Conservation (phyloP, 1,139 yeast genomes). For the Petasospora fabianii region DNA sequence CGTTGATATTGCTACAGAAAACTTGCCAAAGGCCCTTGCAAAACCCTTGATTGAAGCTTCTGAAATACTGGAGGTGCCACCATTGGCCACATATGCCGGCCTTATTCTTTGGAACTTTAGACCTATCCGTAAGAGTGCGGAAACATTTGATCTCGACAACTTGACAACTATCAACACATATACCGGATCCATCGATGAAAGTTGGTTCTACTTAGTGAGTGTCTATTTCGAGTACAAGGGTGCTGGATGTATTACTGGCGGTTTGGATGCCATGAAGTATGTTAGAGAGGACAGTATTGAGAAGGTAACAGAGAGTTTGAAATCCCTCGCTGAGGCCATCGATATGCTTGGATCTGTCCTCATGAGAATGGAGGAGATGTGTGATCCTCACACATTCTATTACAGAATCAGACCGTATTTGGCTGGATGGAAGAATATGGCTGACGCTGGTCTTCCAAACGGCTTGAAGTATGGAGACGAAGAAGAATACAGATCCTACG, state of each 20-base stretch:
- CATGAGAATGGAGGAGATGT: slow-evolving; percentile 87
- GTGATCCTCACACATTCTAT: slow-evolving; percentile 91
- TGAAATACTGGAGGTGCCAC: slow-evolving; percentile 68
- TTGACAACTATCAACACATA: slow-evolving; percentile 79
- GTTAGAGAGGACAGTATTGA: slow-evolving; percentile 43
- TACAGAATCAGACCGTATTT: slow-evolving; percentile 81
- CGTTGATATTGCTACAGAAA: slow-evolving; percentile 60
- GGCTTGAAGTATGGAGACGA: slow-evolving; percentile 81
- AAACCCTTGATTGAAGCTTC: slow-evolving; percentile 62
- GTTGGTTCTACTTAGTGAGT: slow-evolving; percentile 90
- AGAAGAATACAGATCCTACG: slow-evolving; percentile 49
- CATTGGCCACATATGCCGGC: slow-evolving; percentile 84
- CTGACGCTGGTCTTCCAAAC: slow-evolving; percentile 72
- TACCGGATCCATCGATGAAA: slow-evolving; percentile 87
- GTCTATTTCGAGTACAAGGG: slow-evolving; percentile 84
- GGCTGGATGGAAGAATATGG: slow-evolving; percentile 96
- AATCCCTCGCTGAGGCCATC: slow-evolving; percentile 68
- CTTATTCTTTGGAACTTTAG: slow-evolving; percentile 86
- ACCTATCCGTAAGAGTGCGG: slow-evolving; percentile 46
- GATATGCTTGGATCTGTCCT: slow-evolving; percentile 73
- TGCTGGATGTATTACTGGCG: slow-evolving; percentile 57
- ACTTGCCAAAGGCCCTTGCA: slow-evolving; percentile 64
- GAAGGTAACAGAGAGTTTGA: slow-evolving; percentile 45
- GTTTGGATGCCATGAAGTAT: slow-evolving; percentile 58
- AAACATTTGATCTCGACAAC: slow-evolving; percentile 52